These are phyloP conservation scores for Nothopassalora personata DNA, from an alignment of 2,329 filamentous ascomycete species.

Conservation along the genomic window DNA sequence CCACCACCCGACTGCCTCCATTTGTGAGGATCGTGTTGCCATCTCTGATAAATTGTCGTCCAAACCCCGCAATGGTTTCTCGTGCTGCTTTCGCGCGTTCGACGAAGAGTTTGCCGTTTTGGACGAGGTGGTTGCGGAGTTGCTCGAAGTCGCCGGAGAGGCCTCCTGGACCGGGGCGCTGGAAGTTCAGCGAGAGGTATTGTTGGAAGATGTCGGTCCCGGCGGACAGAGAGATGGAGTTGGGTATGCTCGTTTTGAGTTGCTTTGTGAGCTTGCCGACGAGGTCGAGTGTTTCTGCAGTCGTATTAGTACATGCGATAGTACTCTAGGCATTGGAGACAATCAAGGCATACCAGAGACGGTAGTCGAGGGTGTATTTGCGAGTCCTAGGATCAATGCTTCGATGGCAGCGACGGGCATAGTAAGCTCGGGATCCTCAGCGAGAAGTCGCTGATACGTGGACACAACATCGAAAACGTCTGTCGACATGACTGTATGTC, in stretches of 20 bases:
- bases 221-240: conserved; percentile 86
- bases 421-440: conserved; percentile 74
- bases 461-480: conserved; percentile 50
- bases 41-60: conserved; percentile 71
- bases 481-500: background rate
- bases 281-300: conserved; percentile 76
- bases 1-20: conserved; percentile 79
- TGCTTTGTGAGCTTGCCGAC: conserved; percentile 70
- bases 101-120: conserved; percentile 82
- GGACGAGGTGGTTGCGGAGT: conserved; percentile 74
- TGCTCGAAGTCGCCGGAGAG: conserved; percentile 69
- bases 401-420: conserved; percentile 96
- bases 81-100: conserved; percentile 78
- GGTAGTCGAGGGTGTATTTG: conserved; percentile 72
- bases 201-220: conserved; percentile 94
- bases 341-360: conserved; percentile 41
- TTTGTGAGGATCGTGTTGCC: conserved; percentile 82
- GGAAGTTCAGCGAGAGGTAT: conserved; percentile 74
- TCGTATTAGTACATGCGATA: background rate
- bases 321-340: conserved; percentile 39
- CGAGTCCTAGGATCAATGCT: conserved; percentile 79
- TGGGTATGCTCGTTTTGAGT: conserved; percentile 73
- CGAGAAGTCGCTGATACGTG: conserved; percentile 60
- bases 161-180: conserved; percentile 42
- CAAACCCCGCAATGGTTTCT: conserved; percentile 74